Conservation (phyloP, 2,329 filamentous ascomycete genomes). For the Colletotrichum tofieldiae region DNA sequence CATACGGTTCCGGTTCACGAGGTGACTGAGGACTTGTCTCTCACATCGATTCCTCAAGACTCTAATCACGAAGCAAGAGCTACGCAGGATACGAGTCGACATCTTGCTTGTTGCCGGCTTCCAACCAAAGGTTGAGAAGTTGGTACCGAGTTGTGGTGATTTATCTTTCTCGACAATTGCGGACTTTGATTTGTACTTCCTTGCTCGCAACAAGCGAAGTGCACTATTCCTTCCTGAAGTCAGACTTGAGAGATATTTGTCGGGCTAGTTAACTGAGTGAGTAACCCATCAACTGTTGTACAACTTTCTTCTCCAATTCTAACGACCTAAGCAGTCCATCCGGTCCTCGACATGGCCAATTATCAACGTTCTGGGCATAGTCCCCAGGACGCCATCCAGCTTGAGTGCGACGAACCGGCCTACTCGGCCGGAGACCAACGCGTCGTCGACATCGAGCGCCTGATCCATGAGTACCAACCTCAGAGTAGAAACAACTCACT, state of each 20-base stretch:
- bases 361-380: not conserved
- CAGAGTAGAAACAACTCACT: not conserved
- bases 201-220: not conserved
- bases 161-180: not conserved
- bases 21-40: not conserved
- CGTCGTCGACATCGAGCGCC: not conserved
- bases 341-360: not conserved
- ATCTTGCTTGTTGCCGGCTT: not conserved
- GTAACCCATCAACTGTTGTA: not conserved
- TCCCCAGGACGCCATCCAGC: conserved; percentile 3
- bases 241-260: not conserved
- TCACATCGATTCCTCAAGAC: not conserved
- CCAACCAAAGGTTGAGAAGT: not conserved
- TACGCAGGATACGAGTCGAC: not conserved
- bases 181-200: not conserved
- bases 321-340: too few species aligned
- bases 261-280: not conserved
- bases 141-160: not conserved
- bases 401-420: conserved; percentile 15
- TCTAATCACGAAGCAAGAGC: not conserved
- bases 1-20: not conserved
- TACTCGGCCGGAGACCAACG: conserved; percentile 9
- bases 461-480: conserved; percentile 20
- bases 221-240: not conserved
- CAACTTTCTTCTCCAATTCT: not conserved